A percentile compares a stretch with the other conserved stretches of the same genome.
These are phyloP conservation scores for Ophiocytium majus DNA, from an alignment of 352 stramenopile species.

Conservation along the genomic window DNA sequence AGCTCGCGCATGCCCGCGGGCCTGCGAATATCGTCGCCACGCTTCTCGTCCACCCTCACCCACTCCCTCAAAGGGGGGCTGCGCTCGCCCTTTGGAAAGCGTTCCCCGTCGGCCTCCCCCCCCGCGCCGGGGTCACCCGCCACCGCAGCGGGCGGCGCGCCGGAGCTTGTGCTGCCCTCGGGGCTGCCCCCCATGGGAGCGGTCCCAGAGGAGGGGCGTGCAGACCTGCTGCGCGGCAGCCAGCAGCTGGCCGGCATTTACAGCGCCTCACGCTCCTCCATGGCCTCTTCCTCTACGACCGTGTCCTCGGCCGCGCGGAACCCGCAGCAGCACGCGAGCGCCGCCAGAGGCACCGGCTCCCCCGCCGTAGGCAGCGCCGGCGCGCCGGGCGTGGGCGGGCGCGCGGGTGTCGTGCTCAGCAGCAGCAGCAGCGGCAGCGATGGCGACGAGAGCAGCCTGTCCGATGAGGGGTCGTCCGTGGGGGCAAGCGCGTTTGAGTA, in stretches of 20 bases:
- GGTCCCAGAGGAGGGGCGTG: background rate
- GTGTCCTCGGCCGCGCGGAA: background rate
- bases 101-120: background rate
- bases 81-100: background rate
- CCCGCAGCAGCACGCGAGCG: background rate
- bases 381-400: no score
- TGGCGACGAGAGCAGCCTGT: background rate
- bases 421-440: background rate
- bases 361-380: background rate
- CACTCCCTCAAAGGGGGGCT: no score
- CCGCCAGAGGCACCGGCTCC: no score
- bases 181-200: no score
- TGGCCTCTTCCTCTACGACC: background rate
- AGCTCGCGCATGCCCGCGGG: background rate
- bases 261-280: background rate
- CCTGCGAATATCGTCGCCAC: no score
- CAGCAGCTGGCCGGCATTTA: background rate
- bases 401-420: background rate
- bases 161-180: background rate
- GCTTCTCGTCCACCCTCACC: no score
- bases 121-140: background rate
- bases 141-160: background rate
- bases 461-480: background rate
- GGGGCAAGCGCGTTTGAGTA: background rate
- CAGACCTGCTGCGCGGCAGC: background rate